Conservation (phyloP, 208 protist genomes). For the Wallacemonas sp. region DNA sequence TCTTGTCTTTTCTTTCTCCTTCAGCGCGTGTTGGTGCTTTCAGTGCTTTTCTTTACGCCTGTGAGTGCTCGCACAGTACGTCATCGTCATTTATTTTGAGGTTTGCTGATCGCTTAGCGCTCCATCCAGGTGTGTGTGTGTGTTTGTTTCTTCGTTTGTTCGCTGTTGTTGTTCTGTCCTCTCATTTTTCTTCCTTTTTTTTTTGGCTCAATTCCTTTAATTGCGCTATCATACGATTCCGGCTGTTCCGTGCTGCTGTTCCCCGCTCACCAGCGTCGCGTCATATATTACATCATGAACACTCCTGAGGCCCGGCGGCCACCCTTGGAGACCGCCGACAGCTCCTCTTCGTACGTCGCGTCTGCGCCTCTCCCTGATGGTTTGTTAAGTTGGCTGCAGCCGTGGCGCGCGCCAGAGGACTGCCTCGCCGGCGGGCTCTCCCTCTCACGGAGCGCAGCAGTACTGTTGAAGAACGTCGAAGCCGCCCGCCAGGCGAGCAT, state of each 20-base stretch:
- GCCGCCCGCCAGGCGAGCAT: slow-evolving; percentile 28
- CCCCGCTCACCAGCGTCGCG: too few relatives aligned
- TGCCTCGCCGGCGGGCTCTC: slow-evolving; percentile 42
- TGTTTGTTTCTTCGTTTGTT: slow-evolving; percentile 12
- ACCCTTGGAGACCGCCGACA: neutral
- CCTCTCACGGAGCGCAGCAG: slow-evolving; percentile 36
- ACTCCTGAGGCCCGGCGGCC: too few relatives aligned
- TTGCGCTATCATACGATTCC: too few relatives aligned
- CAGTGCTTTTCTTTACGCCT: neutral
- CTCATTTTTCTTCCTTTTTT: too few relatives aligned
- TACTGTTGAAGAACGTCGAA: slow-evolving; percentile 33
- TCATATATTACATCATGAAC: too few relatives aligned
- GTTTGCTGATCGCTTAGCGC: too few relatives aligned
- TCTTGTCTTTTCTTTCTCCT: neutral
- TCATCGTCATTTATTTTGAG: too few relatives aligned
- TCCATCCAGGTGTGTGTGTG: too few relatives aligned
- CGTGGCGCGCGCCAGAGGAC: slow-evolving; percentile 51
- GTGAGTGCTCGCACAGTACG: neutral
- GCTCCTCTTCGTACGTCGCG: neutral
- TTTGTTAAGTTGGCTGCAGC: slow-evolving; percentile 30
- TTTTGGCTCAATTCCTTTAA: too few relatives aligned
- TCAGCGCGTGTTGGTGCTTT: neutral
- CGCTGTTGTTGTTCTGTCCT: neutral
- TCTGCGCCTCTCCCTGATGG: neutral
- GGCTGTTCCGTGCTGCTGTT: too few relatives aligned